These are phyloP conservation scores for Ustilago trichophora DNA, from an alignment of 1,284 basidiomycete genomes.

Conservation along the genomic window DNA sequence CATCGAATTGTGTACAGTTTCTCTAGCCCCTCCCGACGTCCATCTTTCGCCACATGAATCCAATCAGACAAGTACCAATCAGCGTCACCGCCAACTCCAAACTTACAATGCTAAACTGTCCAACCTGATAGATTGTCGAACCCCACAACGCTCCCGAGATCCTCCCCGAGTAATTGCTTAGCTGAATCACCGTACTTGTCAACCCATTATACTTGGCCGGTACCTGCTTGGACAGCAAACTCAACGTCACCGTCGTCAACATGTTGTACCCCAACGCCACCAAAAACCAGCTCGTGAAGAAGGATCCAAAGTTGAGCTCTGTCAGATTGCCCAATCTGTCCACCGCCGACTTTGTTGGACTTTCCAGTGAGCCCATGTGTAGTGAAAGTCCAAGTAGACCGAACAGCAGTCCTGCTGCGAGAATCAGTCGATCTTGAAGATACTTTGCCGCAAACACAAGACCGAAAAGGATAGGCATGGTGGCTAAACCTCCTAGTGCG, in stretches of 20 bases:
- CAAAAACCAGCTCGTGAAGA: conserved; percentile 49
- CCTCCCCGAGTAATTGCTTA: conserved; percentile 44
- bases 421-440: conserved; percentile 41
- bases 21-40: conserved; percentile 27
- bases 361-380: conserved; percentile 43
- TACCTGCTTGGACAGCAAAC: conserved; percentile 44
- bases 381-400: conserved; percentile 43
- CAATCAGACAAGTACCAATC: conserved; percentile 35
- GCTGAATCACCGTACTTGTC: conserved; percentile 42
- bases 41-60: conserved; percentile 48
- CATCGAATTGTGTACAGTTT: too few relatives aligned
- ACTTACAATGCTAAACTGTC: conserved; percentile 43
- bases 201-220: conserved; percentile 47
- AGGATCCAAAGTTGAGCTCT: conserved; percentile 38
- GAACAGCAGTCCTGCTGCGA: conserved; percentile 31
- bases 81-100: conserved; percentile 42
- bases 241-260: conserved; percentile 46
- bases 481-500: conserved; percentile 38
- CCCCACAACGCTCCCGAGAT: conserved; percentile 47
- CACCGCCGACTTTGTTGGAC: conserved; percentile 24
- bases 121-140: conserved; percentile 41
- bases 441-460: conserved; percentile 43
- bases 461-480: conserved; percentile 44
- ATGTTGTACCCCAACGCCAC: conserved; percentile 41
- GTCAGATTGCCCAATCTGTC: conserved; percentile 5